phyloP scores from a whole-genome alignment of 2,329 filamentous ascomycete species.

The Scedosporium apiospermum region DNA sequence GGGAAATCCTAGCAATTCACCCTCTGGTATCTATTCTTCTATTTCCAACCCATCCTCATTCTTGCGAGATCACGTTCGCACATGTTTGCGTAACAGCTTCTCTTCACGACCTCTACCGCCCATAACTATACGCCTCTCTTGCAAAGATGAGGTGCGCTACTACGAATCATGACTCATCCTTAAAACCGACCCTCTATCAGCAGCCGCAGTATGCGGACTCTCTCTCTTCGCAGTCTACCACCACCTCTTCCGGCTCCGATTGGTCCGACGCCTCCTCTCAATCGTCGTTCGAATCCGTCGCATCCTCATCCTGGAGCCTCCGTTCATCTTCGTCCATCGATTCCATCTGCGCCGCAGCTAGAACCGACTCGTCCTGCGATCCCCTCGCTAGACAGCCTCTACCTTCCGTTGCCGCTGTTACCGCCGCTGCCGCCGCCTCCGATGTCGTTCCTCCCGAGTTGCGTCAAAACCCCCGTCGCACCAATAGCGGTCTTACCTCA shows the following conservation, averaged over 20 bases:
- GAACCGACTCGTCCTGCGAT: constrained; percentile 1
- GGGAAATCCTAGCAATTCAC: constrained; percentile 11
- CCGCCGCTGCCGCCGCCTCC: constrained; percentile 11
- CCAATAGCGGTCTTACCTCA: constrained; percentile 31
- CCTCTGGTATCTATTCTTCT: constrained; percentile 8
- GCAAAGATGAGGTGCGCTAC: constrained; percentile 50
- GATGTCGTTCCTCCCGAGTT: constrained; percentile 48
- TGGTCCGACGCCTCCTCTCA: constrained; percentile 68
- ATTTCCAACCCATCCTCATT: constrained; percentile 3
- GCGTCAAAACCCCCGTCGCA: constrained; percentile 55
- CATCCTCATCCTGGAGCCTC: constrained; percentile 34
- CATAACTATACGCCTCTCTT: constrained; percentile 18
- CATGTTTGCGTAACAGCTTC: constrained; percentile 12
- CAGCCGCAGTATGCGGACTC: constrained; percentile 44
- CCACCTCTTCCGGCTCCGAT: constrained; percentile 66
- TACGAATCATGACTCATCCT: constrained; percentile 39
- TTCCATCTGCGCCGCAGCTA: constrained; percentile 5
- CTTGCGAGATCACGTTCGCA: background rate
- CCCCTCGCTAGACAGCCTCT: constrained; percentile 12
- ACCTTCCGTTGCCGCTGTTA: constrained; percentile 9
- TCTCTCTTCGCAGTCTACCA: constrained; percentile 61
- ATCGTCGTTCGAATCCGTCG: constrained; percentile 57
- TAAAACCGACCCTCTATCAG: constrained; percentile 34
- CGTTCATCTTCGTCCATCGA: constrained; percentile 9
- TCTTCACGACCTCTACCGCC: constrained; percentile 18